Percentiles rank a stretch among this genome's conserved stretches.
Evolutionary conservation across 805 yeast genomes (phyloP).

Genomic region (Candida fluviatilis): DNA sequence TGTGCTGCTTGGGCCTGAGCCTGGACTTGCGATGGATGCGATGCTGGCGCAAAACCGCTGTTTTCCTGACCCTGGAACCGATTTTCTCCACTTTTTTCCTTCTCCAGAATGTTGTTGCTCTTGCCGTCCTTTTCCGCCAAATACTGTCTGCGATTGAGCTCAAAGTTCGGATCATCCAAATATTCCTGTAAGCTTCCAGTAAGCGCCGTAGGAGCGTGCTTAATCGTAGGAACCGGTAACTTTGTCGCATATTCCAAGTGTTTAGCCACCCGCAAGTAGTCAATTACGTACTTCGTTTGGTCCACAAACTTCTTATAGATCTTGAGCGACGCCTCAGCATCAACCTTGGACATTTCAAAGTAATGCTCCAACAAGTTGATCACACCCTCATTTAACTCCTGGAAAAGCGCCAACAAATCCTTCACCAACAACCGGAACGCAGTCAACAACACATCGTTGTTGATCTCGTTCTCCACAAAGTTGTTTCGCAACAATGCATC

Average conservation of each 20-base stretch:
- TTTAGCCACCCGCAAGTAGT: slow-evolving; percentile 84
- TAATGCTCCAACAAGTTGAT: slow-evolving; percentile 90
- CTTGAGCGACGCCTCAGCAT: slow-evolving; percentile 82
- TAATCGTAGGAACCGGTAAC: slow-evolving; percentile 89
- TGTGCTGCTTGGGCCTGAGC: slow-evolving; percentile 1
- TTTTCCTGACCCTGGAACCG: neutral
- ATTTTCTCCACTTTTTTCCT: slow-evolving; percentile 1
- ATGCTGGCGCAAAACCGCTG: no score
- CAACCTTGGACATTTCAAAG: slow-evolving; percentile 83
- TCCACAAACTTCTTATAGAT: slow-evolving; percentile 83
- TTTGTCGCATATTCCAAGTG: slow-evolving; percentile 83
- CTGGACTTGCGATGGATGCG: no score
- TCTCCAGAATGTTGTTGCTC: no score
- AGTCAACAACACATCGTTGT: slow-evolving; percentile 78
- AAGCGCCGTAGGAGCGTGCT: slow-evolving; percentile 94
- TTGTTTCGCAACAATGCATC: slow-evolving; percentile 69
- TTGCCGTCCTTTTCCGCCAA: slow-evolving; percentile 50
- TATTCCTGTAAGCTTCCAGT: slow-evolving; percentile 86
- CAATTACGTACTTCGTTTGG: slow-evolving; percentile 82
- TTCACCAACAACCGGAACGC: slow-evolving; percentile 87
- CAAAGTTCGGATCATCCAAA: slow-evolving; percentile 81
- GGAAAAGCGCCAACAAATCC: slow-evolving; percentile 82
- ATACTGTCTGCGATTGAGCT: slow-evolving; percentile 71
- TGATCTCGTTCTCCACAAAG: slow-evolving; percentile 74
- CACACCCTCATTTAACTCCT: slow-evolving; percentile 91